Evolutionary conservation across 208 protist species (phyloP), one percentile per base, ranked within the genome.

Genomic region (Vickermania spadyakhi): DNA sequence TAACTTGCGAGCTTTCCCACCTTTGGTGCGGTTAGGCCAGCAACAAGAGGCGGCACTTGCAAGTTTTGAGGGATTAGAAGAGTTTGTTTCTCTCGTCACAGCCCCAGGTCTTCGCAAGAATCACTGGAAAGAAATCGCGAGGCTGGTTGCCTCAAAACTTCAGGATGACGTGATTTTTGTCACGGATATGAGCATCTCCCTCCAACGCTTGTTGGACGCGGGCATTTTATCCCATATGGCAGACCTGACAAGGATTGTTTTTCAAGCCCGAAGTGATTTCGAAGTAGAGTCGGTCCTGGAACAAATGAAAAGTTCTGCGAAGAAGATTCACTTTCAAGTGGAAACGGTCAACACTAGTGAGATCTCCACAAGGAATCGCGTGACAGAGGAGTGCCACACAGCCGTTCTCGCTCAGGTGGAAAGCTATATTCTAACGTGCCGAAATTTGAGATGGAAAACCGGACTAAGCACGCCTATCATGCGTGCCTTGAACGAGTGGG

Each of bases 41-140:
- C 77, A 93, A 60, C 85, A 96, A 67, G 86, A 93, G 56, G 56
- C 84, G 4, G 73, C 75, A 21, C 79, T 96, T 22, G 64, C 73
- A 25, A 73, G 81, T 25, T 96, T 91, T 70, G 89, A 96, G 56
- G 75, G 59, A 29, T 60, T 89, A 28, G 81, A 82, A 60, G 67
- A 72, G n/a, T 58, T 91, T 59, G 61, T 96, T 29, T 59, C 60
- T 25, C 63, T 81, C n/a, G 62, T 96, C 52, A 87, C 89, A 25
- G 79, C 79, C 7, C 81, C 84, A 27, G 86, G 81, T 18, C 62
- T 96, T 52, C 77, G 80, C 41, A 91, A 93, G 66, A 84, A 76
- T 56, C 89, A 96, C 64, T 96, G 89, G 86, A 87, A 89, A 42
- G 85, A 92, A 60, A 91, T 96, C 58, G 67, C 77, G 5, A 73